Evolutionary conservation across 805 yeast genomes (phyloP), one percentile per base, ranked within the genome.

Genomic region (Spathaspora hagerdaliae): DNA sequence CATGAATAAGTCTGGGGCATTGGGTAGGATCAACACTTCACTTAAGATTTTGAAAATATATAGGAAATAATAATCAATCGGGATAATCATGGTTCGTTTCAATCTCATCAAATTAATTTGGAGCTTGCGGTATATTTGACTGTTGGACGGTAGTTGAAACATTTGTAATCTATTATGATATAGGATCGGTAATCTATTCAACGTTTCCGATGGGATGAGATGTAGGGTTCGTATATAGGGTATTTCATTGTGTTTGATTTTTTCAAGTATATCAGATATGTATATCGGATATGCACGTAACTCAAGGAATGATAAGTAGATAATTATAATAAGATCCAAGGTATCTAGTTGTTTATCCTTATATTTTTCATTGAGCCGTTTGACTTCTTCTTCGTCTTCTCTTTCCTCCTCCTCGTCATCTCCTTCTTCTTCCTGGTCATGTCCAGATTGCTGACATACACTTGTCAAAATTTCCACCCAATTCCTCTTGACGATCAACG

Each of bases 301-400:
- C 45, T 73, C 71, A 7, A 76, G 49, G n/a, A 77, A 56, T 2
- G 82, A 77, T 40, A 82, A 46, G 56, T 82, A 83, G 14, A 81
- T 61, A 1, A 82, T 54, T 6, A 73, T 52, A 6, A 67, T 52
- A 10, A 59, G 27, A 49, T 71, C 75, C 27, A 60, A 34, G n/a
- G 61, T n/a, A 43, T 44, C 43, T 7, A 46, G 4, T 10, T 31
- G 26, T 13, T 13, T 26, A 9, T 12, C 19, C 12, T 37, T 37
- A 13, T 29, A 8, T 7, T 29, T 31, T 19, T 19, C 24, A n/a
- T n/a, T 13, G 13, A 13, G 4, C 5, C 5, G 35, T 10, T 10
- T 9, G 10, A 26, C 34, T 26, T 3, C 13, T 24, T 39, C 43
- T 14, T 41, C 43, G 29, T 31, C 36, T 10, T 33, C 45, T 15